Conservation (phyloP, 73 alveolate species). For the Paramecium tetraurelia region DNA sequence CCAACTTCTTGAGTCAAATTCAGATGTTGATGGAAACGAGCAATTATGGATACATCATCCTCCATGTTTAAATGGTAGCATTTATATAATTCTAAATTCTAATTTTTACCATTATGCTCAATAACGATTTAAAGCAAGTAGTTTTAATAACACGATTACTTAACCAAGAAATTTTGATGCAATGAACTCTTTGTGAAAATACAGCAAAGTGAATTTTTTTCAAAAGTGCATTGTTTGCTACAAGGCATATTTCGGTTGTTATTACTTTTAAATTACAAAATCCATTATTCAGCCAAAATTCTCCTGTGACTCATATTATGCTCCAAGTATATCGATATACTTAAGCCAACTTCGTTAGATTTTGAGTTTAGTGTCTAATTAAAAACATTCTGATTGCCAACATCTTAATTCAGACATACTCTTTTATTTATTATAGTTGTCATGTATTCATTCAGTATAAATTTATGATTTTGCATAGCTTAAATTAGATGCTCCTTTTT, state of each 20-base stretch:
- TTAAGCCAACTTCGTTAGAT: not conserved
- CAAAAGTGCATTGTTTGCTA: not conserved
- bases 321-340: not conserved
- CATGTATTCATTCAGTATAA: not conserved
- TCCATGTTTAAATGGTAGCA: not conserved
- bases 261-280: not conserved
- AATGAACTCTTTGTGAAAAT: not conserved
- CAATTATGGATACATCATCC: not conserved
- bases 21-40: not conserved
- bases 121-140: not conserved
- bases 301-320: not conserved
- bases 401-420: not conserved
- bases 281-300: constrained; percentile 2
- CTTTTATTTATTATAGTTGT: not conserved
- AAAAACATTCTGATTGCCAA: not conserved
- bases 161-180: not conserved
- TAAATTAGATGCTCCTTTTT: not conserved
- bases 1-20: not conserved
- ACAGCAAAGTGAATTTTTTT: not conserved
- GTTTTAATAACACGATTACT: not conserved
- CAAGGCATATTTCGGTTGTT: not conserved
- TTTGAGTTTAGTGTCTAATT: not conserved
- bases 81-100: constrained; percentile 23
- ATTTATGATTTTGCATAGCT: not conserved
- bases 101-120: constrained; percentile 8